Percentiles rank a stretch among this genome's conserved stretches.
phyloP scores from a whole-genome alignment of 2,329 filamentous ascomycete species.

The Cladophialophora yegresii region DNA sequence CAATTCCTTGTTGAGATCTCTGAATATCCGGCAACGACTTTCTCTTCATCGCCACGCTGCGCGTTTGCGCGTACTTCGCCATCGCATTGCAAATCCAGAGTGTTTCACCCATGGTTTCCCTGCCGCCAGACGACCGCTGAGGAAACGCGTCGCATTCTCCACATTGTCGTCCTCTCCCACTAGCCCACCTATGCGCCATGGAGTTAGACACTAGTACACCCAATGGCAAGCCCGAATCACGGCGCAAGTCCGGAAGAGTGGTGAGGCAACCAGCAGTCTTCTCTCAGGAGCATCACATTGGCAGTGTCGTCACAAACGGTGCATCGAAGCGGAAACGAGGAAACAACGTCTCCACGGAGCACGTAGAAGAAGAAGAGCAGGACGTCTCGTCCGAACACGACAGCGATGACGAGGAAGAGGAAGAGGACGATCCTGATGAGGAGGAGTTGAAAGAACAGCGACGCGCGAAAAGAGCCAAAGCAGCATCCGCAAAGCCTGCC shows the following conservation, averaged over 20 bases:
- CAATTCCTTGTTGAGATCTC: conserved; percentile 5
- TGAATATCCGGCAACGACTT: conserved; percentile 2
- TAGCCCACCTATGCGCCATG: conserved; percentile 4
- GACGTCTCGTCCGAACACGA: conserved; percentile 36
- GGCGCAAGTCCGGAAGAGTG: conserved; percentile 50
- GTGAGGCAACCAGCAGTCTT: conserved; percentile 48
- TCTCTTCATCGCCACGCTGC: not conserved
- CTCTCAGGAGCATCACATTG: conserved; percentile 43
- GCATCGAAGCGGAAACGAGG: conserved; percentile 56
- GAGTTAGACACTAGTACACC: conserved; percentile 33
- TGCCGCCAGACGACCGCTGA: not conserved
- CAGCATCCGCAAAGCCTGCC: conserved; percentile 47
- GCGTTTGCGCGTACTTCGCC: not conserved
- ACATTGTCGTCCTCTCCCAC: not conserved
- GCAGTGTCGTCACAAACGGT: conserved; percentile 37
- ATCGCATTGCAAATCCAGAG: not conserved
- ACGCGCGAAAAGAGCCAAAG: conserved; percentile 42
- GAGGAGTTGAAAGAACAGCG: conserved; percentile 52
- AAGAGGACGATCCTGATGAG: conserved; percentile 47
- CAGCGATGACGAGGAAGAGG: conserved; percentile 36
- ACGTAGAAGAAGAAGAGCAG: conserved; percentile 36
- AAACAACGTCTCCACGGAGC: conserved; percentile 42
- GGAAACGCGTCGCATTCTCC: not conserved
- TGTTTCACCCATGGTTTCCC: not conserved
- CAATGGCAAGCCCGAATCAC: conserved; percentile 32